phyloP scores from a whole-genome alignment of 2,329 filamentous ascomycete genomes.

The Aspergillus spinulosporus region DNA sequence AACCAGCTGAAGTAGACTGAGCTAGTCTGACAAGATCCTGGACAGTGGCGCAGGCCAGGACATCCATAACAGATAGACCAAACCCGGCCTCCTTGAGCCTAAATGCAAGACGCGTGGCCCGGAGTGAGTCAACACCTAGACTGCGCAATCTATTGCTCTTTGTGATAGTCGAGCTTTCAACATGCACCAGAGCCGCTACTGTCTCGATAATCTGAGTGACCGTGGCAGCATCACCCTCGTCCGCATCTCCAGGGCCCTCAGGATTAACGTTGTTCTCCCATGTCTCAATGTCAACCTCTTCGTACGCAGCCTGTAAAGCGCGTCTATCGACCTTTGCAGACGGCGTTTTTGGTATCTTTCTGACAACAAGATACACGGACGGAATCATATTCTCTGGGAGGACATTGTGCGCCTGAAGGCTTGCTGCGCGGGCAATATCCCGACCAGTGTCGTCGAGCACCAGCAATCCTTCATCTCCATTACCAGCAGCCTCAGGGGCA shows the following conservation, averaged over 20 bases:
- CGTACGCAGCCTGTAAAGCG: constrained; percentile 28
- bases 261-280: constrained; percentile 30
- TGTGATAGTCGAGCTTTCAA: constrained; percentile 23
- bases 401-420: constrained; percentile 20
- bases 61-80: constrained; percentile 30
- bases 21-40: constrained; percentile 27
- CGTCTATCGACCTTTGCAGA: constrained; percentile 39
- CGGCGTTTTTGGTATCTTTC: constrained; percentile 30
- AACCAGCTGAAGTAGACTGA: constrained; percentile 3
- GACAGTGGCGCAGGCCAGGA: constrained; percentile 32
- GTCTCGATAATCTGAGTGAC: constrained; percentile 21
- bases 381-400: constrained; percentile 39
- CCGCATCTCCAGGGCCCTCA: constrained; percentile 11
- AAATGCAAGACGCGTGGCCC: constrained; percentile 30
- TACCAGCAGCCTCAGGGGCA: constrained; percentile 21
- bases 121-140: constrained; percentile 36
- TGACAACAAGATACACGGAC: constrained; percentile 33
- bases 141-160: constrained; percentile 27
- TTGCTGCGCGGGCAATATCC: constrained; percentile 26
- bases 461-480: constrained; percentile 7
- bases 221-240: background rate
- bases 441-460: constrained; percentile 21
- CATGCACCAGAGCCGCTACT: constrained; percentile 26
- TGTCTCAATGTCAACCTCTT: constrained; percentile 26
- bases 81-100: constrained; percentile 28